Evolutionary conservation across 768 basidiomycete species (phyloP), one percentile per base, ranked within the genome.

Genomic region (Mycena sanguinolenta): DNA sequence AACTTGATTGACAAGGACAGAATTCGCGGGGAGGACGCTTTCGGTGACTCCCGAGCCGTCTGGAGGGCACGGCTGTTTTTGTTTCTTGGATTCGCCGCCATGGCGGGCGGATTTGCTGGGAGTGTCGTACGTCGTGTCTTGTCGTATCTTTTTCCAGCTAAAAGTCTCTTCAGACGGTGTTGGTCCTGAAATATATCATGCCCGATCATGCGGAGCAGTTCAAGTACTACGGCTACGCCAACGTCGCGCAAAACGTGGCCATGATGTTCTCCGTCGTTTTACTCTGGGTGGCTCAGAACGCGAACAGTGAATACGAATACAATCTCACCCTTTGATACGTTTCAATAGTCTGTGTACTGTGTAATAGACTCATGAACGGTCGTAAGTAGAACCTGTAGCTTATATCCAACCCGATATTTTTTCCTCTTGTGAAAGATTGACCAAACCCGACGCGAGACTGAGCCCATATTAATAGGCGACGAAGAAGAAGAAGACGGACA

Each of bases 61-160:
- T 98, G 96, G 95, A 85, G 94, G 73, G 97, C 97, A 9, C 84
- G 97, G 42, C 81, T 98, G 73, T 90, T 97, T 76, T 79, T 99
- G 70, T 99, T 99, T 80, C 88, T 98, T 68, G 97, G 98, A 1
- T 98, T 99, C 77, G 96, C 97, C 0, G 80, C 98, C 50, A 96
- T 99, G 96, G 98, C 98, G 3, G 97, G 98, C 7, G 98, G 98
- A 0, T 79, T 99, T 53, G 98, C 97, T n/a, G 98, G 97, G 61
- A 97, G 96, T 77, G 90, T 98, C 78, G 97, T 98, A 77, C 75
- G 96, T 90, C 34, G 6, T 30, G 54, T 21, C 55, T 58, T 39
- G 28, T 62, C 69, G 46, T 49, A 21, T 23, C n/a, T 28, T 39
- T 62, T 2, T 46, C 17, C 23, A 5, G 39, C 50, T 59, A 21